Evolutionary conservation across 177 flowering plant genomes (phyloP), one percentile per base, ranked within the genome.

Genomic region (Vitis hybrid): DNA sequence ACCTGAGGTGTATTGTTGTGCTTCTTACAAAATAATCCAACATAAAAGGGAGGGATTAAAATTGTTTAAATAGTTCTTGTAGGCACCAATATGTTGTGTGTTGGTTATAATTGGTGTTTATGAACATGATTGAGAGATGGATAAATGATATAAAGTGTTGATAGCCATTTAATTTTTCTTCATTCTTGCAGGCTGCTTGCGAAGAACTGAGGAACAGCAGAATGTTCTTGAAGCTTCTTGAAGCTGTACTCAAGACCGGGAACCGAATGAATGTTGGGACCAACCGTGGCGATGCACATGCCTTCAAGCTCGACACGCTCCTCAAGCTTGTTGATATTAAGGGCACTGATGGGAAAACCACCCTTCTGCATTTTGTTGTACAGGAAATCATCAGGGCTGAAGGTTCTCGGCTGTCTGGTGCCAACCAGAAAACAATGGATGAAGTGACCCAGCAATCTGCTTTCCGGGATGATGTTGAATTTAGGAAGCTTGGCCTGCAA

Each of bases 251-350:
- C 27, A 93, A 93, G 79, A 93, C 98, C 6, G 98, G 99, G 12
- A 93, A 95, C 83, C 87, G 97, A 17, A 93, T 93, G 98, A 95
- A 93, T 78, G 94, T 93, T 62, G 99, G 98, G 50, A 91, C 97
- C 60, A 95, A 95, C 75, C 90, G 99, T 1, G 99, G 99, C 0
- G 94, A 89, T 75, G 97, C 98, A 17, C 90, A 78, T 35, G 98
- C 98, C 6, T 95, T 95, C 85, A 91, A 95, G 79, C 98, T 95
- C 2, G 99, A 95, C 78, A 93, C 99, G 1, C 96, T 95, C 51
- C 94, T 95, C 70, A 95, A 95, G 85, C 94, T 95, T 51, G 93
- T 86, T 10, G 98, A 95, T 78, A 84, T 93, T n/a, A 93, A 93
- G 76, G 99, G 98, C 57, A 79, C 94, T 10, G 99, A 95, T 85